phyloP scores from a whole-genome alignment of 1,284 basidiomycete genomes.

The Cryptococcus jaspeensis region DNA sequence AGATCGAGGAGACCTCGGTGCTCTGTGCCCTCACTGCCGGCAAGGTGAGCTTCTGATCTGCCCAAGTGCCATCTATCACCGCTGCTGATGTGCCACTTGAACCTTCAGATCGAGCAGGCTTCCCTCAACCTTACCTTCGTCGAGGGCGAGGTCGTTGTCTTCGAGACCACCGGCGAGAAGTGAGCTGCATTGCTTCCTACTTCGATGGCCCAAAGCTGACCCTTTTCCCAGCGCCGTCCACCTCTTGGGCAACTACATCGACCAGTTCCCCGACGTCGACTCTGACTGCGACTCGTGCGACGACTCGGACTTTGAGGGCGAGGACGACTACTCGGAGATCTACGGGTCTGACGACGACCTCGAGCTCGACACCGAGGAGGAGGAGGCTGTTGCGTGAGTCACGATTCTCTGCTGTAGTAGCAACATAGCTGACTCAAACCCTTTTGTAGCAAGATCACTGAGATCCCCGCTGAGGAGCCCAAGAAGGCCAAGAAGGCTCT shows the following conservation, averaged over 20 bases:
- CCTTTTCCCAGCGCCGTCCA: slow-evolving; percentile 65
- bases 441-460: slow-evolving; percentile 38
- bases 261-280: slow-evolving; percentile 51
- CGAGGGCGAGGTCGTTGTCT: slow-evolving; percentile 65
- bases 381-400: slow-evolving; percentile 35
- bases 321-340: slow-evolving; percentile 50
- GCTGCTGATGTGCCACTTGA: too few relatives aligned
- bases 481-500: slow-evolving; percentile 39
- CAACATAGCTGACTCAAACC: neutral
- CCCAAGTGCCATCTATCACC: too few relatives aligned
- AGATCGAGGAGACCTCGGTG: slow-evolving; percentile 54
- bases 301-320: slow-evolving; percentile 51
- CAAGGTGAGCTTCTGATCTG: slow-evolving; percentile 51
- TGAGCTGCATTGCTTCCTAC: slow-evolving; percentile 27
- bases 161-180: slow-evolving; percentile 85
- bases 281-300: slow-evolving; percentile 42
- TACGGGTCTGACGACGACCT: slow-evolving; percentile 55
- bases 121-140: slow-evolving; percentile 72
- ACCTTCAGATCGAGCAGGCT: slow-evolving; percentile 71
- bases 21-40: slow-evolving; percentile 56
- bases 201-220: slow-evolving; percentile 19
- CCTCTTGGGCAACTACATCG: slow-evolving; percentile 85
- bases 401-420: neutral
- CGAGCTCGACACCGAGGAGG: slow-evolving; percentile 58
- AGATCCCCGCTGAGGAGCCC: slow-evolving; percentile 31